These are phyloP conservation scores for Manihot esculenta DNA, from an alignment of 441 rosid genomes.

Conservation along the genomic window DNA sequence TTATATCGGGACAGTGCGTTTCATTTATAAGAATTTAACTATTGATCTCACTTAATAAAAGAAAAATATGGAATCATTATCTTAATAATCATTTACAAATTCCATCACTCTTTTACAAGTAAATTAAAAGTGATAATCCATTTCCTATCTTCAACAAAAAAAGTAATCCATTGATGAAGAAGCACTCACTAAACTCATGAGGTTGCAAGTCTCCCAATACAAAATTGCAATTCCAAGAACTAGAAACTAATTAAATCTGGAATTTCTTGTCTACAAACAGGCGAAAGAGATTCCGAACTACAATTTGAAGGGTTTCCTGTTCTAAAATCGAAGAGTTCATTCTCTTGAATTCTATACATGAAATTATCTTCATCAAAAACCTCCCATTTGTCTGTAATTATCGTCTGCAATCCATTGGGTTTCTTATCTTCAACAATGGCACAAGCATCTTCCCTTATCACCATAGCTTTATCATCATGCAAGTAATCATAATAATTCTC, in stretches of 20 bases:
- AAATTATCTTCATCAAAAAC: conserved; percentile 44
- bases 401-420: conserved; percentile 35
- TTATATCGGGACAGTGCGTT: too few species aligned
- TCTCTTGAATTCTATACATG: background rate
- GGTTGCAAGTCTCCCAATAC: too few species aligned
- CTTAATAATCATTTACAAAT: too few species aligned
- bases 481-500: background rate
- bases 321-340: background rate
- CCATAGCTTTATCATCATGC: conserved; percentile 21
- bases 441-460: conserved; percentile 21
- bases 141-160: background rate
- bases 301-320: background rate
- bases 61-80: too few species aligned
- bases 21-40: too few species aligned
- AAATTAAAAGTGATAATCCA: background rate
- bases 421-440: background rate
- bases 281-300: conserved; percentile 23
- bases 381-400: conserved; percentile 69
- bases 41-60: too few species aligned
- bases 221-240: too few species aligned
- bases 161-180: conserved; percentile 1
- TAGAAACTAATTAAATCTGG: conserved; percentile 72
- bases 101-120: too few species aligned
- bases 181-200: background rate
- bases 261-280: conserved; percentile 36